phyloP scores from a whole-genome alignment of 2,329 filamentous ascomycete species.

The Pestalotiopsis sp. region DNA sequence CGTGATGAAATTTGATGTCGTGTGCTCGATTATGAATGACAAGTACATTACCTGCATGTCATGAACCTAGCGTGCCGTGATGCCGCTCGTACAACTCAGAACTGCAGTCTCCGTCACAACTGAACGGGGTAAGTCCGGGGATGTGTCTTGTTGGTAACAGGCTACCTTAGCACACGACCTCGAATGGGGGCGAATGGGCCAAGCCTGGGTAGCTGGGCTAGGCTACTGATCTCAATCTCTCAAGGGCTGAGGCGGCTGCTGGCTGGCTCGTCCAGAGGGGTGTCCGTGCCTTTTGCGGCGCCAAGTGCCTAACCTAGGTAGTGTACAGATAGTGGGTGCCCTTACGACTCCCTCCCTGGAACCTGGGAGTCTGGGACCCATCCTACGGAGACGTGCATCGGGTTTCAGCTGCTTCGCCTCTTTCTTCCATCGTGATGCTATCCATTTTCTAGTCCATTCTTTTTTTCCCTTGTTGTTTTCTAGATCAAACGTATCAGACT shows the following conservation, averaged over 20 bases:
- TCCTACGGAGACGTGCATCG: neutral
- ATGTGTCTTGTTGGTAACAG: neutral
- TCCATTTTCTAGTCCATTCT: neutral
- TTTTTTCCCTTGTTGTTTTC: neutral
- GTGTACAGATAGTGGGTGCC: neutral
- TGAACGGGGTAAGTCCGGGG: neutral
- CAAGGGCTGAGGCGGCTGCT: neutral
- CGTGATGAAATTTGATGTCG: neutral
- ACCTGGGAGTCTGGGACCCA: neutral
- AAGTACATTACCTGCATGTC: too few relatives aligned
- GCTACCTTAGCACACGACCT: too few relatives aligned
- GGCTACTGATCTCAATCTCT: neutral
- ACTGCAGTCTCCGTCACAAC: neutral
- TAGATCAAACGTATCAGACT: neutral
- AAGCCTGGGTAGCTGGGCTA: neutral
- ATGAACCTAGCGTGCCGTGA: too few relatives aligned
- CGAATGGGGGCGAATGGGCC: too few relatives aligned
- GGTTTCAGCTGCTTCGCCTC: conserved; percentile 2
- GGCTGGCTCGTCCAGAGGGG: neutral
- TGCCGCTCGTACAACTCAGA: too few relatives aligned
- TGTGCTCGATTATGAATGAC: neutral
- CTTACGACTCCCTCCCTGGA: neutral
- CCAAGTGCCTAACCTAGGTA: neutral
- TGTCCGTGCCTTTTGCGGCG: neutral
- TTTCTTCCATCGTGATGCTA: neutral